Conservation (phyloP, 768 basidiomycete species). For the Boletus edulis region DNA sequence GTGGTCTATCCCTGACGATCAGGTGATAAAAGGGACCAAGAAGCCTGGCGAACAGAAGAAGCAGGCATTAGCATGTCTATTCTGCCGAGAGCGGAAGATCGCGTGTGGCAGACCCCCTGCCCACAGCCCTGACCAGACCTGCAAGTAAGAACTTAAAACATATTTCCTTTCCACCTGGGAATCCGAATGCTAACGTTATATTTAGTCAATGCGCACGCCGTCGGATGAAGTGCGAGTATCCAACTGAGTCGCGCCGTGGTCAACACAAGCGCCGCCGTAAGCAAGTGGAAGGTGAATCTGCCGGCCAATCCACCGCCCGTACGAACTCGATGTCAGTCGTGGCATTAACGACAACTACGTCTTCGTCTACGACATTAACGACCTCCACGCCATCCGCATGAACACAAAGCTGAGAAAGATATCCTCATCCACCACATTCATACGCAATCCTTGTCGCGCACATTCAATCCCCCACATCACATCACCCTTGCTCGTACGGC, state of each 20-base stretch:
- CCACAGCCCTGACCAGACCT: constrained; percentile 36
- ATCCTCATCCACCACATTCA: constrained; percentile 1
- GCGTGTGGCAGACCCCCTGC: constrained; percentile 45
- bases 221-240: constrained; percentile 44
- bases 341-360: constrained; percentile 10
- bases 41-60: constrained; percentile 40
- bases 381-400: constrained; percentile 20
- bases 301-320: constrained; percentile 17
- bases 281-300: constrained; percentile 25
- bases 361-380: constrained; percentile 23
- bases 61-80: constrained; percentile 46
- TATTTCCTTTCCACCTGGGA: constrained; percentile 2
- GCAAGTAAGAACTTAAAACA: constrained; percentile 40
- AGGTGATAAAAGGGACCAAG: constrained; percentile 31
- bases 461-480: constrained; percentile 5
- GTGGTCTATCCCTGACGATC: constrained; percentile 35
- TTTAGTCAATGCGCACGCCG: constrained; percentile 47
- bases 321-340: constrained; percentile 20
- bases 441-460: constrained; percentile 8
- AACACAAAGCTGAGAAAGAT: constrained; percentile 5
- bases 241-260: constrained; percentile 48
- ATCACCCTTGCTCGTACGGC: constrained; percentile 7
- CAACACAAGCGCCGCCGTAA: constrained; percentile 42
- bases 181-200: constrained; percentile 17
- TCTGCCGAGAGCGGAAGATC: constrained; percentile 51